A percentile compares a stretch with the other conserved stretches of the same genome.
Conservation (phyloP, 495 filamentous ascomycete species). For the Xylaria castorea region DNA sequence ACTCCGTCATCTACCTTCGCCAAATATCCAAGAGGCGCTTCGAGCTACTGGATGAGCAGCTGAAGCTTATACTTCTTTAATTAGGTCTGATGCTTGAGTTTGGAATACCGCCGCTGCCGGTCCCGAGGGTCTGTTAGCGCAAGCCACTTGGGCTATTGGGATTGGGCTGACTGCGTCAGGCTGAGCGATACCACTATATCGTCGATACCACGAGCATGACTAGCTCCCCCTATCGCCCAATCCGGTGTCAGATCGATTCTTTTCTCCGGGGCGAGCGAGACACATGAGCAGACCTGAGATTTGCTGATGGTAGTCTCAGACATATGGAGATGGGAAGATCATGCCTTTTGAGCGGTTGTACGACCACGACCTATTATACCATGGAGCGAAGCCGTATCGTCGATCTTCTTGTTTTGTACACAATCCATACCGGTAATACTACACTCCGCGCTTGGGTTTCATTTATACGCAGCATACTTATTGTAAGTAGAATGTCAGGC, state of each 20-base stretch:
- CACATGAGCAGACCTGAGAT: constrained; percentile 1
- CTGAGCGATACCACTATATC: constrained; percentile 10
- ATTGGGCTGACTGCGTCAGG: constrained; percentile 15
- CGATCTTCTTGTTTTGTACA: constrained; percentile 10
- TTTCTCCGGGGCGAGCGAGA: constrained; percentile 8
- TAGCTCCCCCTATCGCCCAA: not conserved
- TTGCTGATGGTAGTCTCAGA: constrained; percentile 5
- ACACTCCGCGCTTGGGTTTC: constrained; percentile 13
- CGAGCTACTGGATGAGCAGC: constrained; percentile 9
- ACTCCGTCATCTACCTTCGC: not conserved
- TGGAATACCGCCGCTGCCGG: constrained; percentile 18
- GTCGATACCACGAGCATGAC: constrained; percentile 6
- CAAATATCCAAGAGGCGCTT: constrained; percentile 11
- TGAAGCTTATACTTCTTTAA: constrained; percentile 15
- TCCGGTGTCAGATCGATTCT: not conserved
- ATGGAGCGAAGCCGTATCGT: not conserved
- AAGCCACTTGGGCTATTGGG: not conserved
- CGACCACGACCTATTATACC: not conserved
- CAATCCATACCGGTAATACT: constrained; percentile 3
- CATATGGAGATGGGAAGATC: constrained; percentile 21
- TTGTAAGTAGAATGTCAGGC: not conserved
- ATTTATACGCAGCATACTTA: constrained; percentile 10
- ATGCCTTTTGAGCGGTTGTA: constrained; percentile 15
- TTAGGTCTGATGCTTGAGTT: constrained; percentile 13
- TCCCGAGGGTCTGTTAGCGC: constrained; percentile 24